Base-by-base conservation (phyloP, 768 basidiomycete genomes). In the Suillus subluteus region DNA sequence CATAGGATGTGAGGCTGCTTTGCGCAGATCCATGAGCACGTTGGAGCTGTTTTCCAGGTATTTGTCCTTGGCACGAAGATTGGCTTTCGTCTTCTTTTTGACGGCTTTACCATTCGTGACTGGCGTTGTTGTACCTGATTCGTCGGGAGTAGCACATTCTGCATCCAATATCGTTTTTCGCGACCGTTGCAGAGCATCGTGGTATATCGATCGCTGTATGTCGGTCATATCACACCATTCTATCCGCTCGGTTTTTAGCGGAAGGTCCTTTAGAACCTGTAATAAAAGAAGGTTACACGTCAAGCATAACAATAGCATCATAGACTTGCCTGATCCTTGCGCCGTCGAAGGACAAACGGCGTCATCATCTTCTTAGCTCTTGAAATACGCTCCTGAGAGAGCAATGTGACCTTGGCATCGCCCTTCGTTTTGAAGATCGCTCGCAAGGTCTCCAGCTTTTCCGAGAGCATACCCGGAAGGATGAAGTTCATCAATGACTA, bases 341-440 rank as follows among this genome's bases (percentile, higher is more conserved):
- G 87, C 66, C 98, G 87, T n/a, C 98, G 91, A 23, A 99, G 83
- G 30, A 99, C 96, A 76, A 99, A 99, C 0, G 98, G 98, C 8
- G 95, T 98, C 92, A 99, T 95, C 96, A 99, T 98, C 77, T 95
- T 95, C 81, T 98, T 97, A 7, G 98, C 98, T 68, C 96, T 82
- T 23, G 94, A 95, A 30, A 98, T 93, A 61, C 98, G 92, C 75
- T 96, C 92, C 73, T 94, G 91, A 5, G 97, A 94, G 32, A 99
- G 89, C 30, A 98, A 78, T 35, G 93, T 91, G 61, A 92, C 87
- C 66, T 92, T 92, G 15, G 92, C 90, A 72, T 96, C 94, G n/a
- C 95, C 94, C 69, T 94, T 95, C 44, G 94, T 94, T 77, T 98
- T 99, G 87, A 99, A 99, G 70, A 99, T 97, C 8, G 96, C 91